Base-by-base conservation (phyloP, 1,284 basidiomycete species). In the Papiliotrema terrestris region DNA sequence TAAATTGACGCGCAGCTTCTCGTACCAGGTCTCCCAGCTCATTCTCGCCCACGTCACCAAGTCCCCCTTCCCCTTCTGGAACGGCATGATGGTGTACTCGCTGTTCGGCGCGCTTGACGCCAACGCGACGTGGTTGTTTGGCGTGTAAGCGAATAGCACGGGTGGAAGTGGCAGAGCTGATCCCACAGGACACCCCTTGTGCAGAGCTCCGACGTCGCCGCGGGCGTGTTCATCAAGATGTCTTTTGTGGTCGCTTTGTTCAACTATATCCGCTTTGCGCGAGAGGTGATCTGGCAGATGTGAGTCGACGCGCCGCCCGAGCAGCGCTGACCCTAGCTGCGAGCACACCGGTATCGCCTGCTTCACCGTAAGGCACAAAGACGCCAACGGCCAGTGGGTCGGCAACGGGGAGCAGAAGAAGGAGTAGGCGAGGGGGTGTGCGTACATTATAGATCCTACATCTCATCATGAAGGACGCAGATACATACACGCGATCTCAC, bases 11-110 rank as follows among this genome's bases (percentile, higher is more conserved):
- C 23, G 2, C 23, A 73, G 74, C 43, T 78, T 79, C 59, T 78
- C 80, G 3, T 81, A 82, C 67, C 78, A 82, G 68, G 94, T 97
- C 44, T 91, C 91, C 37, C 81, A 89, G 62, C 88, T 98, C 78
- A 98, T 98, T 71, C 79, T 97, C 36, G 91, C 93, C 0, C 95
- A 98, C 75, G 86, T 98, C 41, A 94, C 92, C 49, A 85, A 85
- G 61, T 81, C 83, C 39, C 80, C 85, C 6, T 96, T 97, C 80
- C 94, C 94, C 0, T 82, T 83, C 73, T 93, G 87, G 84, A 91
- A 96, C 74, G 82, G 84, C 63, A 83, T 92, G 71, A 92, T 92
- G 85, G 73, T 92, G 9, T 90, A 87, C 85, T 89, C 84, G 59
- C 73, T 86, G 5, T 69, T 92, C 14, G 87, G 86, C 3, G 88